Base-by-base conservation (phyloP, 192 early-diverging fungal species). In the Ramicandelaber brevisporus region DNA sequence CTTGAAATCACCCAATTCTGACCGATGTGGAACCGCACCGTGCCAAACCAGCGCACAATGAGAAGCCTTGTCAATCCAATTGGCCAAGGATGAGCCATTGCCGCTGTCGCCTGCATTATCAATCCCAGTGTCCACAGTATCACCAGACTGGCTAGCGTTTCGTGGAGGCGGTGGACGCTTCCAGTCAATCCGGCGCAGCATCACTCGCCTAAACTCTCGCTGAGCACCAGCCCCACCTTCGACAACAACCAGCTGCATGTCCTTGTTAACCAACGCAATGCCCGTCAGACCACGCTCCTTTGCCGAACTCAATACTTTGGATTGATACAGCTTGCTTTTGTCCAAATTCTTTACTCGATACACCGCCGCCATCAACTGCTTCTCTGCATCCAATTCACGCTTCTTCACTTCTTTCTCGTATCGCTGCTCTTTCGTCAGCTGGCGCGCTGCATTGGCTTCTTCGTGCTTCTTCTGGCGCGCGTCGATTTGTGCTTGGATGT, bases 111-210 rank as follows among this genome's bases (percentile, higher is more conserved):
- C n/a, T n/a, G n/a, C n/a, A n/a, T n/a, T n/a, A n/a, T n/a, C n/a
- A n/a, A n/a, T n/a, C n/a, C n/a, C n/a, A n/a, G n/a, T n/a, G n/a
- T 8, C 54, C 46, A 31, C 46, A 56, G 21, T 36, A 41, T 29
- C 40, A 36, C 43, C 35, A 29, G 44, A 48, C 20, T 41, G 31
- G 16, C 34, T 43, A 3, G 43, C 40, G 27, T 50, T 45, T 3
- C 43, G 48, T 17, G 48, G 43, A 10, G 49, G 41, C 20, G 40
- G 41, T 10, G 41, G 34, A 15, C 42, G 41, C n/a, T n/a, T 53
- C 93, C 93, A 99, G 44, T 96, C 70, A 38, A 99, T 95, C 11
- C 93, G 63, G 16, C 78, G 48, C 7, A 93, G 58, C 93, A 99
- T 86, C 13, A 99, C 55, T 37, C 89, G 87, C 47, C 92, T 99